A percentile compares a stretch with the other conserved stretches of the same genome.
Evolutionary conservation across 2,329 filamentous ascomycete genomes (phyloP).

Genomic region (Nemania serpens): DNA sequence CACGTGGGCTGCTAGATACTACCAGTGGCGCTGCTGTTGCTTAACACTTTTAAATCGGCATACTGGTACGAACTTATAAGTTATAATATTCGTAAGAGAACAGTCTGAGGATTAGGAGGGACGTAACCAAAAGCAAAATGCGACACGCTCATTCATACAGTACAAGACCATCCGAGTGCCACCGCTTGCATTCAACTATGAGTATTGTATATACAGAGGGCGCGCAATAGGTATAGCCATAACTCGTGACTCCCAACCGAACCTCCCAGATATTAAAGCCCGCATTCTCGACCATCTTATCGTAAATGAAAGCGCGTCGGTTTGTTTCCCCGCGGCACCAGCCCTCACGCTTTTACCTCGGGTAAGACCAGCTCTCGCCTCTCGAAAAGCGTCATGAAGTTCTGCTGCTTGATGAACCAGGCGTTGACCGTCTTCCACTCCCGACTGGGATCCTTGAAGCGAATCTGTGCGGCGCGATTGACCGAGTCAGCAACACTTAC

Average conservation of each 20-base stretch:
- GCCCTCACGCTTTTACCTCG: slow-evolving; percentile 22
- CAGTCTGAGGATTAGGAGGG: too few relatives aligned
- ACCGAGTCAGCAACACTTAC: not conserved
- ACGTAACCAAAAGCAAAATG: too few relatives aligned
- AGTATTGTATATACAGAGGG: not conserved
- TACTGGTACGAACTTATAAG: too few relatives aligned
- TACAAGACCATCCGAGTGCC: not conserved
- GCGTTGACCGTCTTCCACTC: slow-evolving; percentile 65
- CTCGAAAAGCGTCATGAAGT: slow-evolving; percentile 55
- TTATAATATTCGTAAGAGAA: too few relatives aligned
- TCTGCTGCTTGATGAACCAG: slow-evolving; percentile 66
- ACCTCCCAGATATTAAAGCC: not conserved
- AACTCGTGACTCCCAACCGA: not conserved
- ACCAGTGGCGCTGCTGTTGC: too few relatives aligned
- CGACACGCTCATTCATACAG: too few relatives aligned
- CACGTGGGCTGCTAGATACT: not conserved
- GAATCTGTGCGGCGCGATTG: slow-evolving; percentile 46
- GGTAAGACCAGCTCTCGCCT: slow-evolving; percentile 50
- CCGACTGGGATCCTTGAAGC: slow-evolving; percentile 56
- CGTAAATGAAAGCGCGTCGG: not conserved
- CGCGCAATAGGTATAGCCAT: not conserved
- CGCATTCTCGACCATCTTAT: not conserved
- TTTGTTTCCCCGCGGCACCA: not conserved
- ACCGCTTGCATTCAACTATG: not conserved
- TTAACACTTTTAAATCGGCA: too few relatives aligned